Percentiles rank a stretch among this genome's conserved stretches.
phyloP scores from a whole-genome alignment of 805 yeast species.

The Wickerhamomyces queroliae region DNA sequence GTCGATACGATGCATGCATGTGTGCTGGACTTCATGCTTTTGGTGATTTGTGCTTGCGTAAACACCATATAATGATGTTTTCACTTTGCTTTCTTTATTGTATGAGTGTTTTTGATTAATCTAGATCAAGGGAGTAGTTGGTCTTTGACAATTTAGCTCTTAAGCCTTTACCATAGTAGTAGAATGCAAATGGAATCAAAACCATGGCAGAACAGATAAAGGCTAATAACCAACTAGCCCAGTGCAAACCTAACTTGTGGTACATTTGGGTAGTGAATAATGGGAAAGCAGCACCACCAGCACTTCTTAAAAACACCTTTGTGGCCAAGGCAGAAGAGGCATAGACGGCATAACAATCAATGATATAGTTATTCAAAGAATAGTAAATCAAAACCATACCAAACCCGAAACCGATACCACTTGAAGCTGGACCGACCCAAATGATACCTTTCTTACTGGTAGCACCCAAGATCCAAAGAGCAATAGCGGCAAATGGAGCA shows the following conservation, averaged over 20 bases:
- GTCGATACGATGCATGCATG: too few relatives aligned
- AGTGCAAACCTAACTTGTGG: constrained; percentile 61
- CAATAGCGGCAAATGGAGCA: constrained; percentile 76
- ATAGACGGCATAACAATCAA: constrained; percentile 80
- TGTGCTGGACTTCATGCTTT: too few relatives aligned
- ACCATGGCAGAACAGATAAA: constrained; percentile 76
- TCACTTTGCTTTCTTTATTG: neutral
- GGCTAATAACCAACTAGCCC: constrained; percentile 79
- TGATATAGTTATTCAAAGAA: constrained; percentile 75
- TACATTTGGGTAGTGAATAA: constrained; percentile 80
- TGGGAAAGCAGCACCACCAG: constrained; percentile 87
- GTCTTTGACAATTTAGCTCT: constrained; percentile 64
- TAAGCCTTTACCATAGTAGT: constrained; percentile 56
- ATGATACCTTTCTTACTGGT: constrained; percentile 63
- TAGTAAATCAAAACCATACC: constrained; percentile 75
- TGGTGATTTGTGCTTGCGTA: too few relatives aligned
- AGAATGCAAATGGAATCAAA: constrained; percentile 64
- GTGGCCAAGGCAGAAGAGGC: constrained; percentile 82
- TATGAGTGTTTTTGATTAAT: neutral
- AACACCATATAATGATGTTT: too few relatives aligned
- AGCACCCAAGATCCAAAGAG: constrained; percentile 76
- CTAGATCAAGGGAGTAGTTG: constrained; percentile 39
- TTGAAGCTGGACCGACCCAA: constrained; percentile 76
- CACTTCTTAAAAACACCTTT: constrained; percentile 72
- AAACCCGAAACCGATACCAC: constrained; percentile 77